Conservation (phyloP, 1,139 yeast species). For the Pichia sp. region DNA sequence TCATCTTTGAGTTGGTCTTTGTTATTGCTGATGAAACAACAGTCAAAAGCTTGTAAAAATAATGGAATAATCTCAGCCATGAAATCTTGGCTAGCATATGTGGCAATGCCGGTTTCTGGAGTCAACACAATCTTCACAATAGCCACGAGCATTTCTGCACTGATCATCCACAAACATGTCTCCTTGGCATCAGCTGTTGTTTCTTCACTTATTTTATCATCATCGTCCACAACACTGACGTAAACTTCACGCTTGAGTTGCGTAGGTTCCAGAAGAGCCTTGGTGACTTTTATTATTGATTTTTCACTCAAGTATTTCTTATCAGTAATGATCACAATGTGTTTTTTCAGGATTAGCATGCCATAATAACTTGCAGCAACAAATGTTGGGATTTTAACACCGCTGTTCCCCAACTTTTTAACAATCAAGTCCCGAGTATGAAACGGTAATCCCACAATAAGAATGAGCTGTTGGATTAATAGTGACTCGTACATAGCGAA, state of each 20-base stretch:
- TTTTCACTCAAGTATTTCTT: slow-evolving; percentile 39
- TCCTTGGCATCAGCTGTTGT: background rate
- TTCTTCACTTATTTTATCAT: no score
- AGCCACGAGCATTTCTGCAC: slow-evolving; percentile 28
- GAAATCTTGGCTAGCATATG: no score
- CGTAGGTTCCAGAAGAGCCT: slow-evolving; percentile 35
- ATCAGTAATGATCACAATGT: slow-evolving; percentile 30
- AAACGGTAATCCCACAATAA: slow-evolving; percentile 50
- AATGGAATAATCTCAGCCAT: slow-evolving; percentile 45
- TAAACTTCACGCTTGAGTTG: no score
- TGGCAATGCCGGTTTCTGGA: no score
- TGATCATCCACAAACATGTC: slow-evolving; percentile 37
- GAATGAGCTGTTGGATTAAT: slow-evolving; percentile 46
- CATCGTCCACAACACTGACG: no score
- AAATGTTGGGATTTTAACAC: slow-evolving; percentile 47
- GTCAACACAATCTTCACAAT: slow-evolving; percentile 23
- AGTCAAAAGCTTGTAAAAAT: slow-evolving; percentile 36
- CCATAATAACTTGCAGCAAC: slow-evolving; percentile 53
- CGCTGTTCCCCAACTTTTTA: slow-evolving; percentile 25
- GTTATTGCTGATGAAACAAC: slow-evolving; percentile 31
- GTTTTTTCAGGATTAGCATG: slow-evolving; percentile 34
- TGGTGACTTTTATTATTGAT: slow-evolving; percentile 34
- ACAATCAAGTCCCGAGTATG: slow-evolving; percentile 49
- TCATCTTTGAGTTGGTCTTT: slow-evolving; percentile 34
- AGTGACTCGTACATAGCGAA: slow-evolving; percentile 36